Evolutionary conservation across 257 asterid species (phyloP), one percentile per base, ranked within the genome.

Genomic region (Fraxinus pennsylvanica): DNA sequence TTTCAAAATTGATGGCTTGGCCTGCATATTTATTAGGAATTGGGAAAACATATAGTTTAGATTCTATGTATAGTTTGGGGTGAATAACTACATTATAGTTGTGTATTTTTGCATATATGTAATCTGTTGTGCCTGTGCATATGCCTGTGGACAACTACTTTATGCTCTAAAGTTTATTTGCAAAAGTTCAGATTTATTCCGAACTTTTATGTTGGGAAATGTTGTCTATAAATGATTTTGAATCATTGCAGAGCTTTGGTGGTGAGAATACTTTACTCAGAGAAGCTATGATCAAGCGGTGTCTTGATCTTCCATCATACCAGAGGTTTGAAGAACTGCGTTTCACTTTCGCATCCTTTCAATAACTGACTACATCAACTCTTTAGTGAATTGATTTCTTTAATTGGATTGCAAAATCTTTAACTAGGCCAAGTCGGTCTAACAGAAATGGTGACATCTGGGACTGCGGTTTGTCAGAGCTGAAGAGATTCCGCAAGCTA

Each of bases 241-340:
- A 50, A 25, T 65, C 71, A 69, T 86, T 87, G 74, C 88, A 90
- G 98, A 88, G 84, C 65, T 78, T 84, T 66, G 83, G 82, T 45
- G 38, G 50, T 69, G 90, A 82, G 77, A 79, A 74, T 82, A 74
- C 65, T 77, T 76, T 72, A 67, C 80, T 81, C 47, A 84, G 81
- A 79, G 90, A 86, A 84, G 78, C 82, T 74, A 33, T 71, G 78
- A 68, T 81, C 80, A 85, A 85, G 82, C 86, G 80, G 65, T 85
- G 83, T 84, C 84, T 88, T 86, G 89, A 86, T 77, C 85, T 88
- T 81, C 90, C 92, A 67, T 85, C 93, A 47, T 74, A 82, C 73
- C 76, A 43, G 83, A 89, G 91, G 89, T 86, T 82, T 76, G 66
- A 74, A 82, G 68, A 74, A 70, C 65, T 50, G 30, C 67, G 75